Conservation (phyloP, 495 filamentous ascomycete species). For the Penicillium coprophilum region DNA sequence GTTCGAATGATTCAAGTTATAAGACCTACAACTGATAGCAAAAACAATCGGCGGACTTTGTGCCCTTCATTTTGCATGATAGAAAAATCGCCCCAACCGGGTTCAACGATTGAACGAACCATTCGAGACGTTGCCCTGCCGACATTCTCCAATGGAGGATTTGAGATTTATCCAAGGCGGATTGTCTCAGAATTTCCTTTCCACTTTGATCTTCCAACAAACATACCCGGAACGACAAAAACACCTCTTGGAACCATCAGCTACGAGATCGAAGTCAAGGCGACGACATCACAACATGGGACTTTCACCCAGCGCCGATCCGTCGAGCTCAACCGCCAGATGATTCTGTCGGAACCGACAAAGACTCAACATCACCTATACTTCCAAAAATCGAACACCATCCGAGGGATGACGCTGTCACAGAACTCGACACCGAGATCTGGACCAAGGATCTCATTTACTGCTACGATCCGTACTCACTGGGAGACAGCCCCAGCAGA, state of each 20-base stretch:
- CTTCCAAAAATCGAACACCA: neutral
- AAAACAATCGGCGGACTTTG: neutral
- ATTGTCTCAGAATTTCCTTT: neutral
- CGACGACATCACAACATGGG: neutral
- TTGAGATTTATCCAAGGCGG: too few relatives aligned
- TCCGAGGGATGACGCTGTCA: neutral
- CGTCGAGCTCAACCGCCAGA: neutral
- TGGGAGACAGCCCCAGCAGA: neutral
- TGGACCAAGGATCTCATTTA: neutral
- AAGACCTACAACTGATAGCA: neutral
- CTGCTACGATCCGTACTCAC: neutral
- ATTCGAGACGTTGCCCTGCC: neutral
- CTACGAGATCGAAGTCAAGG: neutral
- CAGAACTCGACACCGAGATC: neutral
- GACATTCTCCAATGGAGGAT: neutral
- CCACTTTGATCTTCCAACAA: neutral
- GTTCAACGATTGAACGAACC: neutral
- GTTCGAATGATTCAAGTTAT: neutral
- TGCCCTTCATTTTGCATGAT: neutral
- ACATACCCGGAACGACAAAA: neutral
- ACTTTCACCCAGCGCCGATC: neutral
- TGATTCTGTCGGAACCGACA: neutral
- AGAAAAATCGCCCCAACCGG: too few relatives aligned
- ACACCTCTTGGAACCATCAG: slow-evolving; percentile 1
- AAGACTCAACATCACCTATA: neutral